phyloP scores from a whole-genome alignment of 2,329 filamentous ascomycete genomes.

The Fusarium brachygibbosum region DNA sequence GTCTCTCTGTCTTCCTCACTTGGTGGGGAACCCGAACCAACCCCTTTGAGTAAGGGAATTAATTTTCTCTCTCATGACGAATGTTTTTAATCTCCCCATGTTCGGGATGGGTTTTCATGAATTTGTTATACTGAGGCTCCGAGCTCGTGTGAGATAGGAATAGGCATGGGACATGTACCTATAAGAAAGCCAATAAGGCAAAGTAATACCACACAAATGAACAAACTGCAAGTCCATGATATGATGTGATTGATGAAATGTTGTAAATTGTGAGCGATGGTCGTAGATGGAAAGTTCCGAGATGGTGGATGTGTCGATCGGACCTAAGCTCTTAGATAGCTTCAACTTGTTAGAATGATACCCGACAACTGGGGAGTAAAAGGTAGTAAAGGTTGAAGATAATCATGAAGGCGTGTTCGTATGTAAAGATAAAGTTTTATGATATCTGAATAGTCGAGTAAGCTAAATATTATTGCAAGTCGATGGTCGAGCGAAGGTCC shows the following conservation, averaged over 20 bases:
- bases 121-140: conserved; percentile 31
- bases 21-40: conserved; percentile 98
- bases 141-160: conserved; percentile 40
- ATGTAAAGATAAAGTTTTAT: background rate
- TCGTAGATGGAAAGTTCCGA: background rate
- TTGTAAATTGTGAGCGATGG: background rate
- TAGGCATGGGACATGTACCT: conserved; percentile 35
- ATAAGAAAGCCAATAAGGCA: conserved; percentile 39
- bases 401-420: background rate
- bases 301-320: background rate
- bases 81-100: conserved; percentile 29
- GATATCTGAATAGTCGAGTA: conserved; percentile 6
- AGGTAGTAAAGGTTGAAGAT: background rate
- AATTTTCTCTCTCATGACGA: conserved; percentile 20
- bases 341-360: background rate
- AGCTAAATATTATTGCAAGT: background rate
- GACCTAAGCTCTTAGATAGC: background rate
- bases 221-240: background rate
- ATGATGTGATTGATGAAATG: background rate
- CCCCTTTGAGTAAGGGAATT: conserved; percentile 79
- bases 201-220: conserved; percentile 43
- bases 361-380: background rate
- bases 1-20: conserved; percentile 90
- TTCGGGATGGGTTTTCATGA: conserved; percentile 35
- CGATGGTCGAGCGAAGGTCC: background rate